Conservation (phyloP, 2,329 filamentous ascomycete genomes). For the Aspergillus ustus region DNA sequence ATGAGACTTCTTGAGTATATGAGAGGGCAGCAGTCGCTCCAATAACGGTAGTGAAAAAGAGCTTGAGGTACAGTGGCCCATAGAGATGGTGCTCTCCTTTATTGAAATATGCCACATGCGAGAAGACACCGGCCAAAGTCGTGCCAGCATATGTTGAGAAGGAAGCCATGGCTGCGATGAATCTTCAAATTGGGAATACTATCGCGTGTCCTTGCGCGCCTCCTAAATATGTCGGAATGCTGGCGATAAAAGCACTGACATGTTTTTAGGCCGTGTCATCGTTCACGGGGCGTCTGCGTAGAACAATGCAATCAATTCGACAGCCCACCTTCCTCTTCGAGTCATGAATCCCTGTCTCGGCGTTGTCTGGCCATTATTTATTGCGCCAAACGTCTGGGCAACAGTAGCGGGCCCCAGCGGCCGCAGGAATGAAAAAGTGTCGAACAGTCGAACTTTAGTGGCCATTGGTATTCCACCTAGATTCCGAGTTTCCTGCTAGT, state of each 20-base stretch:
- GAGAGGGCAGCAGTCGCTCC: background rate
- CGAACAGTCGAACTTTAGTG: too few species aligned
- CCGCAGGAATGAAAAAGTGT: too few species aligned
- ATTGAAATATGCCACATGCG: slow-evolving; percentile 8
- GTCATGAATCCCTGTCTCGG: background rate
- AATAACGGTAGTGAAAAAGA: background rate
- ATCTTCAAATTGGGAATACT: background rate
- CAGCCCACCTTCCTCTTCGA: background rate
- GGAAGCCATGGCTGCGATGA: background rate
- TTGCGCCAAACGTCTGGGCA: background rate
- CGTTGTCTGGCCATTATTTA: background rate
- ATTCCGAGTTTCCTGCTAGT: too few species aligned
- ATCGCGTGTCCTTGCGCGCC: background rate
- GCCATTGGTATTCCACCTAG: too few species aligned
- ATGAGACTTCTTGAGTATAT: background rate
- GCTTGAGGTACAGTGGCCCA: slow-evolving; percentile 2
- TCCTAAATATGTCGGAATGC: background rate
- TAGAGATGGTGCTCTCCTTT: slow-evolving; percentile 11
- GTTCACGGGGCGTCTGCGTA: background rate
- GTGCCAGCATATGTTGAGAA: background rate
- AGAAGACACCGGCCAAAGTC: slow-evolving; percentile 2
- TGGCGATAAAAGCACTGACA: background rate
- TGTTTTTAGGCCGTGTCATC: background rate
- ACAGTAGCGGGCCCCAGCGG: background rate
- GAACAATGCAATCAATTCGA: background rate